Evolutionary conservation across 345 rosid genomes (phyloP), one percentile per base, ranked within the genome.

Genomic region (Eucalyptus lansdowneana): DNA sequence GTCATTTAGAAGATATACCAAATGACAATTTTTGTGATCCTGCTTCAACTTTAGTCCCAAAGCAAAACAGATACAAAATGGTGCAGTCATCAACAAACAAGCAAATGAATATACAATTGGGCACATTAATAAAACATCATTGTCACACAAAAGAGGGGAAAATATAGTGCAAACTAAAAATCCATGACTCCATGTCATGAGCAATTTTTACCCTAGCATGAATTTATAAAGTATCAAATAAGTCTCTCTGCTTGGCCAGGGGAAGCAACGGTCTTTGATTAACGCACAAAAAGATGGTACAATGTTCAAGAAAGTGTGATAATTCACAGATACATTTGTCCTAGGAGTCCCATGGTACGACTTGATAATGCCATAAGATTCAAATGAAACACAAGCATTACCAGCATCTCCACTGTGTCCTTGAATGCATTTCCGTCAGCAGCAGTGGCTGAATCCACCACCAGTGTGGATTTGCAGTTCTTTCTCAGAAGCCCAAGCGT

Each of bases 401-500:
- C 99, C 97, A 95, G 94, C 88, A 89, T 94, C 93, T 93, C 95
- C 58, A 97, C 96, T 9, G 92, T 93, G 86, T 94, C 94, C 93
- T 93, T 95, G 90, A 97, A 93, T 37, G 93, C 91, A 90, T 87
- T 91, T 88, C 96, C 99, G 83, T 94, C 97, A 29, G 95, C 96
- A 69, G 98, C 99, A 88, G 90, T 49, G 56, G 92, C 88, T 44
- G 99, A 96, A 93, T 97, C 98, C 88, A 92, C 95, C 44, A 93
- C 95, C 92, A 97, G 92, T 50, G 98, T 96, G 88, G 96, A 97
- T 58, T 95, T 92, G 87, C 98, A 97, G 88, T 97, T 96, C 94
- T 96, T 97, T 92, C 90, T 93, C 86, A 97, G 98, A 90, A 97
- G 99, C 69, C 99, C 98, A 90, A 97, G 98, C 25, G 99, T 96